These are phyloP conservation scores for Gastrolobium bilobum DNA, from an alignment of 306 rosid species.

Conservation along the genomic window DNA sequence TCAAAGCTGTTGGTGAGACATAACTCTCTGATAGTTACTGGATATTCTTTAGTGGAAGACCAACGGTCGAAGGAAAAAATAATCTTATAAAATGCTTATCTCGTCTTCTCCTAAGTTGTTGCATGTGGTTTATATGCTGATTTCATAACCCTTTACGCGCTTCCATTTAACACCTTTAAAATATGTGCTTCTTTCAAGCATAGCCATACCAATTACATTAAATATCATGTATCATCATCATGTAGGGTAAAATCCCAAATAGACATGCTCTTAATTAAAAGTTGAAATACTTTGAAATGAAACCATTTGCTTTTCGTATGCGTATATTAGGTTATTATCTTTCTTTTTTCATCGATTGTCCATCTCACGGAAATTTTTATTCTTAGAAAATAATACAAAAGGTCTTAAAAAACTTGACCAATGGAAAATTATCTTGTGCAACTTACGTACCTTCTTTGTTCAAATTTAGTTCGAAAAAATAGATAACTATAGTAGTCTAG, in stretches of 20 bases:
- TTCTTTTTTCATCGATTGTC: constrained; percentile 15
- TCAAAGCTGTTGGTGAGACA: constrained; percentile 48
- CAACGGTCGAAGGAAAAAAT: constrained; percentile 54
- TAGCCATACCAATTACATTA: not conserved
- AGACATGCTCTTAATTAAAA: not conserved
- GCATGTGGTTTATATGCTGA: constrained; percentile 42
- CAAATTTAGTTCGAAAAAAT: not conserved
- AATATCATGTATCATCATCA: not conserved
- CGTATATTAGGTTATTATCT: not conserved
- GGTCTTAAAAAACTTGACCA: constrained; percentile 11
- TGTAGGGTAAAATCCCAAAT: no score
- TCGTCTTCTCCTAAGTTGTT: not conserved
- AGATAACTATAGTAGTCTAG: not conserved
- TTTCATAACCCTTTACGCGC: constrained; percentile 39
- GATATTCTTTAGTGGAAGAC: constrained; percentile 59
- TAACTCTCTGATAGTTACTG: constrained; percentile 45
- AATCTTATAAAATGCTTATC: constrained; percentile 26
- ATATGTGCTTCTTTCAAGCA: not conserved
- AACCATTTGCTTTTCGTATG: not conserved
- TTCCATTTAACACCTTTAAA: not conserved
- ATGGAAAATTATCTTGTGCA: not conserved
- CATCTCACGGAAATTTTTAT: not conserved
- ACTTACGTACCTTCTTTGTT: constrained; percentile 1
- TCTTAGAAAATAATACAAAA: not conserved
- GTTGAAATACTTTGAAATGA: not conserved